A percentile compares a stretch with the other conserved stretches of the same genome.
Conservation (phyloP, 805 yeast species). For the Millerozyma miso region DNA sequence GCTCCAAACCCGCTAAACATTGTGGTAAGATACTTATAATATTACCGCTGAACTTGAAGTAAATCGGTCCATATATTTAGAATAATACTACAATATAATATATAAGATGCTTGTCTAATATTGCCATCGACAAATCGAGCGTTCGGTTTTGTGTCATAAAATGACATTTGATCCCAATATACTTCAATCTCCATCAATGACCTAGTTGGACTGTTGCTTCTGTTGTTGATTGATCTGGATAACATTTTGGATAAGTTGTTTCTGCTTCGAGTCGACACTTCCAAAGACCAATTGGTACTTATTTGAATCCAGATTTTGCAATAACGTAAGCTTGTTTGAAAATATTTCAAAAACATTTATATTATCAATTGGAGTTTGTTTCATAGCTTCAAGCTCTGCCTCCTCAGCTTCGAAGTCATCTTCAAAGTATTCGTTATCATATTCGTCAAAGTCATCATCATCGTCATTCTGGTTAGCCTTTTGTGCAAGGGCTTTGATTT, state of each 20-base stretch:
- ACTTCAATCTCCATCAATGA: not conserved
- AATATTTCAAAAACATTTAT: conserved; percentile 69
- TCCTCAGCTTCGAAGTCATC: conserved; percentile 54
- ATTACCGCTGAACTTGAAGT: not conserved
- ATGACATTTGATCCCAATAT: not conserved
- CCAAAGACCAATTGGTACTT: conserved; percentile 49
- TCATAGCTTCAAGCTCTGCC: conserved; percentile 77
- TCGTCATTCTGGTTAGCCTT: conserved; percentile 19
- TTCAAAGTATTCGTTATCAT: conserved; percentile 24
- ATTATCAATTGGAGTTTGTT: conserved; percentile 73
- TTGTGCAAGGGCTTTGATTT: conserved; percentile 22
- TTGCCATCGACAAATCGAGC: not conserved
- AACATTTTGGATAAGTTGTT: conserved; percentile 26
- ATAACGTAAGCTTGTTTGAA: conserved; percentile 45
- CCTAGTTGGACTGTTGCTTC: conserved; percentile 4
- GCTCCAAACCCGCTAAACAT: conserved; percentile 45
- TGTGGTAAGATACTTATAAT: not conserved
- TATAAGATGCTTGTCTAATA: not conserved
- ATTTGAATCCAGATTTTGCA: conserved; percentile 46
- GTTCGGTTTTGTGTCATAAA: not conserved
- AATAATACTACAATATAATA: no score
- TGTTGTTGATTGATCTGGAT: conserved; percentile 19
- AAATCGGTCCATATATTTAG: not conserved
- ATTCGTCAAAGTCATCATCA: conserved; percentile 29
- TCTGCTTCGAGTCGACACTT: conserved; percentile 31